These are phyloP conservation scores for Coffea canephora DNA, from an alignment of 257 asterid genomes.

Conservation along the genomic window DNA sequence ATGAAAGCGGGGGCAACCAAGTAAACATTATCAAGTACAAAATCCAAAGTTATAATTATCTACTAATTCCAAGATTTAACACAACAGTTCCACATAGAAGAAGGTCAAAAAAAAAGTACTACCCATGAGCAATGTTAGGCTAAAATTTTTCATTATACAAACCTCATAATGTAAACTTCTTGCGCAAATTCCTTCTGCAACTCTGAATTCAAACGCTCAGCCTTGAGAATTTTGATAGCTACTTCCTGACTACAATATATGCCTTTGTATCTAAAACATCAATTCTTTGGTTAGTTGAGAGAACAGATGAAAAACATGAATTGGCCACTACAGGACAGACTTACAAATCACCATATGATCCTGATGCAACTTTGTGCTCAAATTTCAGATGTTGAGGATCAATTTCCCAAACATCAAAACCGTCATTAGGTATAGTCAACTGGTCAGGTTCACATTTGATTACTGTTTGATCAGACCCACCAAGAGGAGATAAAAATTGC, in stretches of 20 bases:
- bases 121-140: background rate
- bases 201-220: conserved; percentile 75
- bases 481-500: conserved; percentile 23
- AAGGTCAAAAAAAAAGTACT: background rate
- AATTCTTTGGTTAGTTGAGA: conserved; percentile 19
- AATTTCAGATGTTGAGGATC: conserved; percentile 39
- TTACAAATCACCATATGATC: conserved; percentile 54
- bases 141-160: conserved; percentile 22
- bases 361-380: conserved; percentile 45
- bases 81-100: background rate
- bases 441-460: conserved; percentile 42
- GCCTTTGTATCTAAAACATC: conserved; percentile 68
- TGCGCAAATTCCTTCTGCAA: conserved; percentile 94
- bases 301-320: conserved; percentile 18
- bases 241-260: conserved; percentile 87
- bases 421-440: conserved; percentile 45
- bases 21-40: background rate
- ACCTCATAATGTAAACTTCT: conserved; percentile 98
- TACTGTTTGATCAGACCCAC: conserved; percentile 22
- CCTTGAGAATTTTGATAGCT: conserved; percentile 92
- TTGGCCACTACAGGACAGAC: conserved; percentile 13
- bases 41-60: background rate
- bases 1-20: too few species aligned
- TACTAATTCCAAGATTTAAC: background rate
- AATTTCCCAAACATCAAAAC: conserved; percentile 55